phyloP scores from a whole-genome alignment of 306 rosid species.

The Herpetospermum pedunculosum region DNA sequence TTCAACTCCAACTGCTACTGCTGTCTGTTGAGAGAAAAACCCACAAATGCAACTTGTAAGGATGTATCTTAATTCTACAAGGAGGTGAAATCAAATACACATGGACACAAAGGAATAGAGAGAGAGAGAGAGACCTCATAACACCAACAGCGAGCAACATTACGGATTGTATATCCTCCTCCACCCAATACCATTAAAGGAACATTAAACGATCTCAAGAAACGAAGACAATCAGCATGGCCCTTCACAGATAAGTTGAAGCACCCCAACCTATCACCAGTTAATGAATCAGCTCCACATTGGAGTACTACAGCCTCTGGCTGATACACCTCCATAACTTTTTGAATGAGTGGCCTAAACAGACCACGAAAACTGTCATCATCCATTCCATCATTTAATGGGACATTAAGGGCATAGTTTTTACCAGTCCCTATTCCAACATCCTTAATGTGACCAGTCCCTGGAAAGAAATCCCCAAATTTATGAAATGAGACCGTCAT shows the following conservation, averaged over 20 bases:
- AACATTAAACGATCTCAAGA: constrained; percentile 65
- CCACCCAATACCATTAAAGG: constrained; percentile 91
- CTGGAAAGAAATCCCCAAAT: constrained; percentile 86
- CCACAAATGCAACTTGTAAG: not conserved
- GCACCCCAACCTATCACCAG: constrained; percentile 62
- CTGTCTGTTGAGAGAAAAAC: constrained; percentile 42
- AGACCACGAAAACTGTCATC: constrained; percentile 67
- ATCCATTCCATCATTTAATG: constrained; percentile 77
- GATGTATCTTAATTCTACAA: not conserved
- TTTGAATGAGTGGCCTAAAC: constrained; percentile 58
- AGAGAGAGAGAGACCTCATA: constrained; percentile 51
- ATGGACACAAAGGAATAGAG: not conserved
- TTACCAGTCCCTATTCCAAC: constrained; percentile 63
- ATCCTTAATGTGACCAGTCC: constrained; percentile 78
- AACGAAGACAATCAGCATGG: constrained; percentile 86
- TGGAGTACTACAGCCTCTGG: constrained; percentile 90
- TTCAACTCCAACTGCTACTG: constrained; percentile 89
- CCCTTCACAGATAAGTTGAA: constrained; percentile 88
- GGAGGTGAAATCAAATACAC: not conserved
- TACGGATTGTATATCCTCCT: constrained; percentile 85
- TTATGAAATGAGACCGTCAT: constrained; percentile 88
- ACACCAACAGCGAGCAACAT: constrained; percentile 97
- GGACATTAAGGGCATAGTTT: constrained; percentile 70
- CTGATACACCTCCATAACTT: constrained; percentile 77
- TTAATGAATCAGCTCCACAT: constrained; percentile 83